Evolutionary conservation across 2,329 filamentous ascomycete genomes (phyloP).

Genomic region (Exophiala oligosperma): DNA sequence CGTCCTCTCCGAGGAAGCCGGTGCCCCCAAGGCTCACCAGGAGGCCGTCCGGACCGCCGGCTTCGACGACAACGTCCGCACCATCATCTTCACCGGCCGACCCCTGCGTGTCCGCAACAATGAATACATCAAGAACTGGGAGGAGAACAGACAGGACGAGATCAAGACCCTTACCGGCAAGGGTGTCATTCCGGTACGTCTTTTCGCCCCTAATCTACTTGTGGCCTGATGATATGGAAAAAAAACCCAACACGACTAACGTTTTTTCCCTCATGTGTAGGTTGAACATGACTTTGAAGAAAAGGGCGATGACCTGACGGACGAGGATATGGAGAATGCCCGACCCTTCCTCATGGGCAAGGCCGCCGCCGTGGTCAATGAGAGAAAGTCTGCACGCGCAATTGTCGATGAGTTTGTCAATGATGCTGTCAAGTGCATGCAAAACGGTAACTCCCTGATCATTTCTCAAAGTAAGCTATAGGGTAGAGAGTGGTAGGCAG

Average conservation of each 20-base stretch:
- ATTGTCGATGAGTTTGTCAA: constrained; percentile 93
- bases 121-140: constrained; percentile 93
- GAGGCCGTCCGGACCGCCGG: constrained; percentile 88
- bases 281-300: constrained; percentile 90
- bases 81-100: constrained; percentile 97
- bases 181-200: constrained; percentile 74
- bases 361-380: constrained; percentile 88
- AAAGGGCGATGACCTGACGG: constrained; percentile 68
- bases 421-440: constrained; percentile 72
- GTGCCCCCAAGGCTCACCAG: constrained; percentile 90
- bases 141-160: constrained; percentile 83
- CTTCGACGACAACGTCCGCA: constrained; percentile 95
- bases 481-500: constrained; percentile 16
- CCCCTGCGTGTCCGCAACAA: constrained; percentile 93
- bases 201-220: not conserved
- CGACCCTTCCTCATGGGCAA: constrained; percentile 95
- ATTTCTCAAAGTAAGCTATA: constrained; percentile 63
- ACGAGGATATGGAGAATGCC: constrained; percentile 89
- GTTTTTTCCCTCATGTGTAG: not conserved
- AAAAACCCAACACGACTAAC: too few relatives aligned
- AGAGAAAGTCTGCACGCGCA: constrained; percentile 85
- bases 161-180: constrained; percentile 89
- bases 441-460: constrained; percentile 66
- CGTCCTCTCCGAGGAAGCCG: constrained; percentile 89
- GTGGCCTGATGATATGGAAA: not conserved